These are phyloP conservation scores for Bertia moriformis DNA, from an alignment of 2,329 filamentous ascomycete genomes.

Conservation along the genomic window DNA sequence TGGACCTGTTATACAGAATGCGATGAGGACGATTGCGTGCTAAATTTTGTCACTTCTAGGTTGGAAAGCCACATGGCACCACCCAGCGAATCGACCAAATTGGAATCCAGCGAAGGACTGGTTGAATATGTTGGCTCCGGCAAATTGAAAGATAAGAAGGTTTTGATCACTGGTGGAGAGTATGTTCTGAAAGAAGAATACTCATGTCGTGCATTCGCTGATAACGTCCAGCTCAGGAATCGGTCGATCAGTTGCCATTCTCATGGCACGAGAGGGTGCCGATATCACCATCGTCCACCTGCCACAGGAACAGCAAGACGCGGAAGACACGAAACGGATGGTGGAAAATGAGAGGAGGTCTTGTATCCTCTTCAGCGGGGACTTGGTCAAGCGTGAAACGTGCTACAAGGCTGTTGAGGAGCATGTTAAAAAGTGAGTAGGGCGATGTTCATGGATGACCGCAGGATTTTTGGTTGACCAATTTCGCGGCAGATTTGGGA, in stretches of 20 bases:
- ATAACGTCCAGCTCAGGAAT: constrained; percentile 32
- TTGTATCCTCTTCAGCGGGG: constrained; percentile 29
- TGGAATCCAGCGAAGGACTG: neutral
- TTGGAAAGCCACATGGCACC: neutral
- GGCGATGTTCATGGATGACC: constrained; percentile 2
- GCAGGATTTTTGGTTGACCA: neutral
- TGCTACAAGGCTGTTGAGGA: constrained; percentile 34
- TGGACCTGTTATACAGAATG: too few relatives aligned
- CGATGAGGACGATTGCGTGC: too few relatives aligned
- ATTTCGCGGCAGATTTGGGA: constrained; percentile 15
- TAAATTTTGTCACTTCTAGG: too few relatives aligned
- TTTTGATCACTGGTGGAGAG: neutral
- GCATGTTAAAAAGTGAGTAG: constrained; percentile 30
- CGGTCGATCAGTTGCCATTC: constrained; percentile 33
- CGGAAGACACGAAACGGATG: constrained; percentile 32
- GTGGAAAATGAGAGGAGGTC: constrained; percentile 32
- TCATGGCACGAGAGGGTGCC: constrained; percentile 42
- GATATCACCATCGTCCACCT: constrained; percentile 39
- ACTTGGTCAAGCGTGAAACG: constrained; percentile 31
- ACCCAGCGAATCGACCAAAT: neutral
- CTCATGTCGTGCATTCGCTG: too few relatives aligned
- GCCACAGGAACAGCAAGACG: constrained; percentile 38
- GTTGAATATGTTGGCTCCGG: neutral
- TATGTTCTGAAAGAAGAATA: too few relatives aligned
- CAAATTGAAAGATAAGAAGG: neutral